Evolutionary conservation across 441 rosid genomes (phyloP).

Genomic region (Jatropha multifida): DNA sequence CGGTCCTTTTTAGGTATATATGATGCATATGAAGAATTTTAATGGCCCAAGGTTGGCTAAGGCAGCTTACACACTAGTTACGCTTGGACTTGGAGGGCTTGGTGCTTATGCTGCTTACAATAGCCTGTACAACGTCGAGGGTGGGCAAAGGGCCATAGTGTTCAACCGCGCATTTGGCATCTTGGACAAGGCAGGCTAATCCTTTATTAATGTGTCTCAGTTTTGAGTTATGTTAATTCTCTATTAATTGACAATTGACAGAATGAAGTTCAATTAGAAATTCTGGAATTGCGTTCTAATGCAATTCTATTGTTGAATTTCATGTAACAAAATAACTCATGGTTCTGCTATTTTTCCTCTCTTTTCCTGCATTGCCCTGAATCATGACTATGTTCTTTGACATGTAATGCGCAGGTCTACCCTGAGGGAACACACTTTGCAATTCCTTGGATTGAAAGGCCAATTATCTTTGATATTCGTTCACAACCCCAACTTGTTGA

Average conservation of each 20-base stretch:
- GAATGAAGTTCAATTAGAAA: too few relatives aligned
- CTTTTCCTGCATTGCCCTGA: too few relatives aligned
- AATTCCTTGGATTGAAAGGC: conserved; percentile 4
- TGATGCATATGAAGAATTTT: background rate
- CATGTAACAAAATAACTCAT: too few relatives aligned
- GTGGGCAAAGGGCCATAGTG: background rate
- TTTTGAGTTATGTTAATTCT: too few relatives aligned
- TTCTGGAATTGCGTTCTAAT: too few relatives aligned
- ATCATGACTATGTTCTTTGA: too few relatives aligned
- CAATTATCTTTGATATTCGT: conserved; percentile 61
- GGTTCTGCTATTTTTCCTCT: too few relatives aligned
- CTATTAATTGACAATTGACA: too few relatives aligned
- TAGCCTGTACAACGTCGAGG: background rate
- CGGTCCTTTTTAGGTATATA: background rate
- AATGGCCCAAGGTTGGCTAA: background rate
- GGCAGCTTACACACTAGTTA: background rate
- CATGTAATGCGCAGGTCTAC: conserved; percentile 33
- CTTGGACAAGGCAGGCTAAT: background rate
- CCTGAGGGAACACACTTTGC: conserved; percentile 73
- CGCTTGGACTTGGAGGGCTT: background rate
- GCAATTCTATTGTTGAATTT: too few relatives aligned
- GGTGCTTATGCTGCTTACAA: background rate
- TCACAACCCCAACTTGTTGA: conserved; percentile 73
- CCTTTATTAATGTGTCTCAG: too few relatives aligned
- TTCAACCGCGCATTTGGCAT: background rate